Evolutionary conservation across 2,329 filamentous ascomycete genomes (phyloP), one percentile per base, ranked within the genome.

Genomic region (Colletotrichum higginsianum): DNA sequence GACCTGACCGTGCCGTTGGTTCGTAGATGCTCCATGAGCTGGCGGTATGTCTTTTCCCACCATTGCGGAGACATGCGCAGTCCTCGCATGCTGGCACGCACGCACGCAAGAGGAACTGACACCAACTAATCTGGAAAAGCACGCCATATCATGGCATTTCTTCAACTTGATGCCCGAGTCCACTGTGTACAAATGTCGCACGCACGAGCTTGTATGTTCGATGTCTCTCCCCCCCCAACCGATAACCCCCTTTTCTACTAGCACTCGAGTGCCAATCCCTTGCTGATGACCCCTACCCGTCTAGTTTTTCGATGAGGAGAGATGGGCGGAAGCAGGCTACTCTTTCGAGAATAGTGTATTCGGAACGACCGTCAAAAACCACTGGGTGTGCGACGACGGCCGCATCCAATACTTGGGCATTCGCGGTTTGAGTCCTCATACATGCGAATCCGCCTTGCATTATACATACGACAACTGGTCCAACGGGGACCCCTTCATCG

Each of bases 301-400:
- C 8, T 30, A 71, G 67, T 71, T 67, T n/a, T 71, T 46, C 56
- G 35, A 67, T 15, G 57, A 61, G 11, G 56, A 71, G 9, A 61
- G 35, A n/a, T 67, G 63, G 63, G 56, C 55, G 13, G 67, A 71
- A 44, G 63, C 67, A 8, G 67, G 67, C 23, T 42, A 30, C 23
- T 71, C 67, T 12, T 67, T 66, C 23, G 67, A 71, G 38, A 49
- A 30, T 2, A 18, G 47, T 15, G 40, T 71, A 18, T 67, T 67
- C n/a, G 67, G 67, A 9, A 50, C 23, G 18, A 13, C 35, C 35
- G 1, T 4, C 11, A 64, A 64, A 42, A 8, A 64, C 16, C 8
- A 21, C 16, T n/a, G 18, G 61, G 0, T 11, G 6, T 1, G 1
- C 23, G 8, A 2, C 11, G 16, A 4, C 21, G 18, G 12, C 23